Base-by-base conservation (phyloP, 345 rosid genomes). In the Syzygium aromaticum region DNA sequence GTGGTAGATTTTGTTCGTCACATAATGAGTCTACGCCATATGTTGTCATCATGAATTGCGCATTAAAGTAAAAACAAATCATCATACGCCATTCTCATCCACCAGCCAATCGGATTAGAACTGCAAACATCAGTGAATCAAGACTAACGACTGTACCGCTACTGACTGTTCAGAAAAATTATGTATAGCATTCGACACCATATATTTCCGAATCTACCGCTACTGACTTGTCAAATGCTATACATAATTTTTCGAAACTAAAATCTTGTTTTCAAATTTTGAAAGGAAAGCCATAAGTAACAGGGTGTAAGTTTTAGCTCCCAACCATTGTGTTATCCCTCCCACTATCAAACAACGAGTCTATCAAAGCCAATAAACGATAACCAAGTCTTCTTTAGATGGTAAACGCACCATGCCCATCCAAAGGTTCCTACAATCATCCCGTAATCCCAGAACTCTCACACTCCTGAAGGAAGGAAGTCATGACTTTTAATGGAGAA, bases 291-390 rank as follows among this genome's bases (percentile, higher is more conserved):
- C 0, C 25, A 33, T 2, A 3, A 19, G 13, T 4, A 73, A 19
- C 19, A 30, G 46, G 0, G 46, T 2, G 1, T 0, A 8, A 30
- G 22, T 67, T 30, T 19, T 49, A 0, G 9, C 38, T 73, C 9
- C 14, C 23, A 33, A 8, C 49, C 46, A 73, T 2, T 0, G 33
- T 33, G 43, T 7, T 3, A 30, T 28, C 43, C 22, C 77, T 64
- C 0, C 77, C 77, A 2, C 23, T 8, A 8, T 1, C 22, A 30
- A 64, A 1, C 77, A 7, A 30, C 11, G 3, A 0, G 22, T 0
- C 16, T 0, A 64, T 1, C 77, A 64, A 16, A 64, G 43, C 77
- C 77, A 30, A 64, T 28, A 1, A 28, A 7, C 40, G 15, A 15
- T 7, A 15, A 0, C 40, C 22, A 7, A 1, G 77, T 64, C 21